Conservation (phyloP, 176 grass and related monocot species). For the Hyparrhenia diplandra region DNA sequence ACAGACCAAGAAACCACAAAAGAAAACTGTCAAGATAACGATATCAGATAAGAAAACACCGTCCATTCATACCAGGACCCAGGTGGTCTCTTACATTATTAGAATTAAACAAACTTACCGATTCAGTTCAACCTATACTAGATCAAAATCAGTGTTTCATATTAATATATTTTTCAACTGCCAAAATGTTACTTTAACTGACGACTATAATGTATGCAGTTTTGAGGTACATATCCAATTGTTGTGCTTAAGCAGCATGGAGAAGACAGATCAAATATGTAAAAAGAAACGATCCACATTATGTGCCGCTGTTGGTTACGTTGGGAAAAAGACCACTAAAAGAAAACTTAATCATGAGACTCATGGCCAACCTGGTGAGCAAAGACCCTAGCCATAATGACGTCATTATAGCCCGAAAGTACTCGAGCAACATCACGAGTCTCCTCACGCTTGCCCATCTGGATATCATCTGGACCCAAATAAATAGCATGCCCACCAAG, state of each 20-base stretch:
- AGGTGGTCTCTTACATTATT: background rate
- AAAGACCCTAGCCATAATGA: constrained; percentile 95
- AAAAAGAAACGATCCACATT: background rate
- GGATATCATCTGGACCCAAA: constrained; percentile 92
- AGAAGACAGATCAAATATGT: background rate
- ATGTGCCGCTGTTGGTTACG: background rate
- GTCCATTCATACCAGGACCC: background rate
- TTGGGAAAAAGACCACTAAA: background rate
- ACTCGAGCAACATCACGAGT: constrained; percentile 96
- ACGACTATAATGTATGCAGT: background rate
- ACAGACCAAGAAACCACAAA: background rate
- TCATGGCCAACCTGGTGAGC: constrained; percentile 61
- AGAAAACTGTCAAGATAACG: background rate
- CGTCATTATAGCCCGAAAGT: constrained; percentile 89
- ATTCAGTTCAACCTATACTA: background rate
- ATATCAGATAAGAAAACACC: background rate
- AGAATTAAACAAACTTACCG: constrained; percentile 12
- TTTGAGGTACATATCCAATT: background rate
- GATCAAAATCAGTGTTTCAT: background rate
- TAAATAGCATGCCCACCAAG: constrained; percentile 95
- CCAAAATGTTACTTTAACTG: background rate
- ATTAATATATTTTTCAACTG: background rate
- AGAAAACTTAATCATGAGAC: background rate
- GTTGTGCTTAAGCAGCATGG: background rate
- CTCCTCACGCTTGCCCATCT: constrained; percentile 98